Conservation (phyloP, 2,329 filamentous ascomycete species). For the Helicocarpus griseus region DNA sequence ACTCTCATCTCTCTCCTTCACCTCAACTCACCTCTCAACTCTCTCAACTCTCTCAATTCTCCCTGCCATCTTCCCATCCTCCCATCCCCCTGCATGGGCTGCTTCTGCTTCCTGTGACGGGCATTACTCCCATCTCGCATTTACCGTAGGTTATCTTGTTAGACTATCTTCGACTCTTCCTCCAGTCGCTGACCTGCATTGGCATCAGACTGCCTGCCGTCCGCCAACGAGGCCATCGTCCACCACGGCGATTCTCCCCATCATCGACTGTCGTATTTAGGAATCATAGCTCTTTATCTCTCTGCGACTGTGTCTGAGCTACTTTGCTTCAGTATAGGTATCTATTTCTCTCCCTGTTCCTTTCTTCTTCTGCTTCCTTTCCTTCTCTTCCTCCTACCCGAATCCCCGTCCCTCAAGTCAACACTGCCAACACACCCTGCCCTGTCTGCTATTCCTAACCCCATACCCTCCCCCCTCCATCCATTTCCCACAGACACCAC, state of each 20-base stretch:
- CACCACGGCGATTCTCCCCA: slow-evolving; percentile 4
- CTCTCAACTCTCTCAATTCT: neutral
- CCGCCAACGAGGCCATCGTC: slow-evolving; percentile 3
- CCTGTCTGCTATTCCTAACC: slow-evolving; percentile 4
- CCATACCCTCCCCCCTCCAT: neutral
- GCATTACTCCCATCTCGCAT: neutral
- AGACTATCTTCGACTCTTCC: neutral
- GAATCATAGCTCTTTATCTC: slow-evolving; percentile 2
- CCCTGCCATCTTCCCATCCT: no score
- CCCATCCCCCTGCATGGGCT: neutral
- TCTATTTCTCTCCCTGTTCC: slow-evolving; percentile 15
- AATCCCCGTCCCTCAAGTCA: slow-evolving; percentile 15
- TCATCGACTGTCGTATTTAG: slow-evolving; percentile 4
- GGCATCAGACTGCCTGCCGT: slow-evolving; percentile 2
- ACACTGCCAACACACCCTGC: slow-evolving; percentile 22
- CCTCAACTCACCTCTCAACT: neutral
- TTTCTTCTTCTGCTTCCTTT: slow-evolving; percentile 28
- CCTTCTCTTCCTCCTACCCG: slow-evolving; percentile 20
- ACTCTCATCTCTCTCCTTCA: neutral
- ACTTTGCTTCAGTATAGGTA: slow-evolving; percentile 7
- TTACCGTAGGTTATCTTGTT: neutral
- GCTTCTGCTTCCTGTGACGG: neutral
- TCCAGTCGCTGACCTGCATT: slow-evolving; percentile 6
- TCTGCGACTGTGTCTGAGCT: slow-evolving; percentile 6
- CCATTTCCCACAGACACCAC: neutral